Evolutionary conservation across 2,329 filamentous ascomycete genomes (phyloP), one percentile per base, ranked within the genome.

Genomic region (Rutstroemia sp.): DNA sequence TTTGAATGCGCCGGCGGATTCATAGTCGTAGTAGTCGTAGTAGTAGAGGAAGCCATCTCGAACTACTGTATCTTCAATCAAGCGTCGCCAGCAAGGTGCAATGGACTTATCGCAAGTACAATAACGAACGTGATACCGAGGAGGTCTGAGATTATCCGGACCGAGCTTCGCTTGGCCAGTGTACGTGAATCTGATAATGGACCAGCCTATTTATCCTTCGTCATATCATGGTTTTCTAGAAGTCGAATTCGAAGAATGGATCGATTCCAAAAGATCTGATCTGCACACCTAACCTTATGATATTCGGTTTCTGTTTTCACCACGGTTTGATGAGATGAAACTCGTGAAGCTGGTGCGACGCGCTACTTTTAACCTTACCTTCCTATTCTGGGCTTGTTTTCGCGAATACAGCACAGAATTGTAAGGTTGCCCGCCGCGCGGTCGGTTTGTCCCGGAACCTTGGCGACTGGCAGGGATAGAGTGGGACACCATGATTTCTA

Each of bases 61-160:
- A 40, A 36, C 23, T 48, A 12, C 38, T 5, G 14, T 40, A 5
- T 6, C 4, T 27, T 21, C 9, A 25, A 8, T 17, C 12, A 19
- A 4, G 27, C n/a, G 12, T 54, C 7, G 16, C 27, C 17, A 40
- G 38, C 27, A 30, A 30, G 7, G 27, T 9, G 10, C 27, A 30
- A 10, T 30, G 6, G 17, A 17, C 30, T 48, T 30, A 5, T 17
- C 1, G 36, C 23, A 40, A 10, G 39, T 40, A 30, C 27, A 30
- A 30, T 30, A 30, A 9, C 8, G 51, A 54, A 48, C 34, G 51
- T 40, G 44, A 48, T 48, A 40, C 51, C 51, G 42, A 54, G 51
- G 51, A 27, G 16, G 17, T 54, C 44, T 42, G 21, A 39, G n/a
- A 54, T 30, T 14, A 40, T 47, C 19, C 51, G 19, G 7, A 17